phyloP scores from a whole-genome alignment of 2,329 filamentous ascomycete species.

The Orbilia javanica region DNA sequence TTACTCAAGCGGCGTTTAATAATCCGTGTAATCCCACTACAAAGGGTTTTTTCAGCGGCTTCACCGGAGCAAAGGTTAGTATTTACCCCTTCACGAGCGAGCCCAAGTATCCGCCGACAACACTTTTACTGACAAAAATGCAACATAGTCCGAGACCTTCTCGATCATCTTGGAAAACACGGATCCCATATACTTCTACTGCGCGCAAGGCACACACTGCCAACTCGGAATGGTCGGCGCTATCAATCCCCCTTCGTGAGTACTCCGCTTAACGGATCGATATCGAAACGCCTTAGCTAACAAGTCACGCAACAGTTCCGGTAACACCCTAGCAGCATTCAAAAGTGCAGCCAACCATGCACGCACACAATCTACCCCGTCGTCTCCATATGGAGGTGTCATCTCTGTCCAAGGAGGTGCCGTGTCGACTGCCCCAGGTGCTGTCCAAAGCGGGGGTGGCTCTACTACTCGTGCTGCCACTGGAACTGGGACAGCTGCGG shows the following conservation, averaged over 20 bases:
- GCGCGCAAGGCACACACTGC: constrained; percentile 33
- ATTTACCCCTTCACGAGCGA: no score
- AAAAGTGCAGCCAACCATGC: constrained; percentile 29
- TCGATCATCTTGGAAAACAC: constrained; percentile 76
- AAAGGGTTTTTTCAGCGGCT: constrained; percentile 44
- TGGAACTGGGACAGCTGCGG: background rate
- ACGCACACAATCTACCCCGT: constrained; percentile 13
- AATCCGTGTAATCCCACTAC: constrained; percentile 75
- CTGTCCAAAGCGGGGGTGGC: background rate
- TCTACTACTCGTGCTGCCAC: background rate
- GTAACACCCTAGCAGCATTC: constrained; percentile 52
- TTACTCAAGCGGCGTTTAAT: constrained; percentile 81
- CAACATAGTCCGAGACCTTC: constrained; percentile 68
- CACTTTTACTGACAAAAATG: background rate
- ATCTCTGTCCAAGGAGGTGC: constrained; percentile 32
- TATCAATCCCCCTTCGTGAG: constrained; percentile 49
- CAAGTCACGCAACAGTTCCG: constrained; percentile 2
- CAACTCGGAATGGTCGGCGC: constrained; percentile 52
- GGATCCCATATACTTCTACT: constrained; percentile 48
- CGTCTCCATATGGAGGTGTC: constrained; percentile 32
- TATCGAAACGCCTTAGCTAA: background rate
- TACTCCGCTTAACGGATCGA: background rate
- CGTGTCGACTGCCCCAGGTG: constrained; percentile 40
- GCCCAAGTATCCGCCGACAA: no score
- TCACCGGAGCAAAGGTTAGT: constrained; percentile 30